Evolutionary conservation across 2,329 filamentous ascomycete genomes (phyloP), one percentile per base, ranked within the genome.

Genomic region (Dactylella cylindrospora): DNA sequence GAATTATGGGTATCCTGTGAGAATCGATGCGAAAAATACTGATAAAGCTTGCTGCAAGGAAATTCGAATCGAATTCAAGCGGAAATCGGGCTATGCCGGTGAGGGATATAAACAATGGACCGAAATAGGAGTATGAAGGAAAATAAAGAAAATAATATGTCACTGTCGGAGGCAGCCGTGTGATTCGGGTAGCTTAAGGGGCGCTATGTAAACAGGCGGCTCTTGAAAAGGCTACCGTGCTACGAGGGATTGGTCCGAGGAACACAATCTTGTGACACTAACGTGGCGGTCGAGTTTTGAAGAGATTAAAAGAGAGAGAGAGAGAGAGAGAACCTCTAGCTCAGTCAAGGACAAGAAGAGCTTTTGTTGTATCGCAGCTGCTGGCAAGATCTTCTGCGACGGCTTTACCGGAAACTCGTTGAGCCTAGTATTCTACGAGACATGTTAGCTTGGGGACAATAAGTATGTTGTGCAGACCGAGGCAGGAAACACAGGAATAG

Each of bases 11-110:
- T 62, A 62, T 62, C 57, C 36, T 62, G 57, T 44, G 36, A 40
- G 45, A 62, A 45, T n/a, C 43, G 43, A 62, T 62, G 57, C 57
- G 57, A 62, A 62, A 52, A 31, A 45, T n/a, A 41, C 33, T 10
- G 29, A 45, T 17, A 35, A 40, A 36, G n/a, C n/a, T n/a, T 38
- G 26, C 29, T 35, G 49, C 39, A 29, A 53, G 47, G 7, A 15
- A 35, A n/a, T n/a, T n/a, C 38, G 47, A 51, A 41, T 40, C 31
- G 13, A 28, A 32, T 32, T 22, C 33, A 33, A 12, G 17, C 17
- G 25, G 26, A 43, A 33, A 29, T 25, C 13, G 17, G 20, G 9
- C 28, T 19, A 13, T n/a, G 13, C 17, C n/a, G 22, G 35, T 20
- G 19, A 29, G 36, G 36, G 29, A 19, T 28, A 28, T 32, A 52